phyloP scores from a whole-genome alignment of 2,329 filamentous ascomycete genomes.

The Monascus ruber region DNA sequence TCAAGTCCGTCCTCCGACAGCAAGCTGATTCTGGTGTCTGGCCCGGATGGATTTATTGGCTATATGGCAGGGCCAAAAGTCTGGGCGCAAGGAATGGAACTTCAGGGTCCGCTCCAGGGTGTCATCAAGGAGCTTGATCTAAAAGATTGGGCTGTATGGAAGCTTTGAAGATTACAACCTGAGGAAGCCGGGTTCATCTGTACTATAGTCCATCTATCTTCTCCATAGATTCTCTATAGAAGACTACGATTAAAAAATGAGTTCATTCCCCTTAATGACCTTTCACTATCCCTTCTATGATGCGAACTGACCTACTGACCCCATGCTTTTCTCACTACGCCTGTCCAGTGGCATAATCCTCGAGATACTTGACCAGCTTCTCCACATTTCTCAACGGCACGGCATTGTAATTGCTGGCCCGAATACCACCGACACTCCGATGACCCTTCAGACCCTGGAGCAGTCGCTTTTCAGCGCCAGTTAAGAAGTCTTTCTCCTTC shows the following conservation, averaged over 20 bases:
- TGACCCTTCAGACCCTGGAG: slow-evolving; percentile 82
- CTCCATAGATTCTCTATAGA: background rate
- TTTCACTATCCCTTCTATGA: too few relatives aligned
- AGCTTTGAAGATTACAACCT: slow-evolving; percentile 34
- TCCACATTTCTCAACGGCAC: slow-evolving; percentile 45
- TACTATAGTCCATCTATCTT: background rate
- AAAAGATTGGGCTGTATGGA: slow-evolving; percentile 47
- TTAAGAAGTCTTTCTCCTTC: slow-evolving; percentile 69
- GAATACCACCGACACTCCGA: slow-evolving; percentile 72
- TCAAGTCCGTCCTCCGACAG: slow-evolving; percentile 17
- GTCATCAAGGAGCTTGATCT: slow-evolving; percentile 51
- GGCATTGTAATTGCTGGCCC: slow-evolving; percentile 82
- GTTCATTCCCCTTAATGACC: too few relatives aligned
- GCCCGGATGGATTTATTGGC: slow-evolving; percentile 79
- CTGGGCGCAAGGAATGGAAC: slow-evolving; percentile 60
- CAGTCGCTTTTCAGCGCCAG: slow-evolving; percentile 55
- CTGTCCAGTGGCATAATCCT: slow-evolving; percentile 40
- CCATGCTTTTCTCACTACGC: too few relatives aligned
- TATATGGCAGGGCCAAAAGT: slow-evolving; percentile 69
- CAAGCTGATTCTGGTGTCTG: slow-evolving; percentile 67
- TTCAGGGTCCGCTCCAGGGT: slow-evolving; percentile 64
- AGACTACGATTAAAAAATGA: background rate
- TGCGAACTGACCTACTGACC: too few relatives aligned
- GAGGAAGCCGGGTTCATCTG: background rate
- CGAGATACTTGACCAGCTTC: slow-evolving; percentile 31